phyloP scores from a whole-genome alignment of 2,329 filamentous ascomycete species.

The Verticillium klebahnii region DNA sequence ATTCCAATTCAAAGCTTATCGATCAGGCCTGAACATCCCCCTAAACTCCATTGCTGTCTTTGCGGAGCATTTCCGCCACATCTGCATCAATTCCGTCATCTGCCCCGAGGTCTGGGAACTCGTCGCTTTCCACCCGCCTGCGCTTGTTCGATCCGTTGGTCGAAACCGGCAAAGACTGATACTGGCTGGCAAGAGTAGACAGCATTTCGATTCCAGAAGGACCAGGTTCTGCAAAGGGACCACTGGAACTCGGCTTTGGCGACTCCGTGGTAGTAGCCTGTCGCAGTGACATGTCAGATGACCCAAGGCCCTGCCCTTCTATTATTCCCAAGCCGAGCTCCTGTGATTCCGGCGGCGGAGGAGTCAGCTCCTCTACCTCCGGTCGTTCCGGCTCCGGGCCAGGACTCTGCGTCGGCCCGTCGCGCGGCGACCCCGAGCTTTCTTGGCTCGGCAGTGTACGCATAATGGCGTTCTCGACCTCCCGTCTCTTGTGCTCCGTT shows the following conservation, averaged over 20 bases:
- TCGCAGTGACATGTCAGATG: conserved; percentile 11
- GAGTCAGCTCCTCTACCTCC: conserved; percentile 81
- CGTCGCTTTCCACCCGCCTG: conserved; percentile 47
- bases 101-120: conserved; percentile 49
- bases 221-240: conserved; percentile 1
- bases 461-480: conserved; percentile 90
- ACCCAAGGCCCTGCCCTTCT: conserved; percentile 16
- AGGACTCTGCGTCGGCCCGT: conserved; percentile 39
- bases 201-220: conserved; percentile 34
- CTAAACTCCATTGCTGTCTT: conserved; percentile 25
- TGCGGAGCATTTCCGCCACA: conserved; percentile 49
- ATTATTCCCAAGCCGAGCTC: conserved; percentile 17
- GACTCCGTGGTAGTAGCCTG: not conserved
- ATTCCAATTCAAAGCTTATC: too few species aligned
- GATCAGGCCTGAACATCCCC: not conserved
- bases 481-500: conserved; percentile 77
- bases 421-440: conserved; percentile 41
- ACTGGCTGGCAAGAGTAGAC: conserved; percentile 35
- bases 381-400: conserved; percentile 65
- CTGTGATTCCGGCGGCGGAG: conserved; percentile 55
- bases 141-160: conserved; percentile 53
- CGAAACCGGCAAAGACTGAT: conserved; percentile 44
- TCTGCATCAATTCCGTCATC: conserved; percentile 54
- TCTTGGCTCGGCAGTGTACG: conserved; percentile 64
- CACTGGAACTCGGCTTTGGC: conserved; percentile 6